phyloP scores from a whole-genome alignment of 2,329 filamentous ascomycete species.

The Pleomassaria siparia region DNA sequence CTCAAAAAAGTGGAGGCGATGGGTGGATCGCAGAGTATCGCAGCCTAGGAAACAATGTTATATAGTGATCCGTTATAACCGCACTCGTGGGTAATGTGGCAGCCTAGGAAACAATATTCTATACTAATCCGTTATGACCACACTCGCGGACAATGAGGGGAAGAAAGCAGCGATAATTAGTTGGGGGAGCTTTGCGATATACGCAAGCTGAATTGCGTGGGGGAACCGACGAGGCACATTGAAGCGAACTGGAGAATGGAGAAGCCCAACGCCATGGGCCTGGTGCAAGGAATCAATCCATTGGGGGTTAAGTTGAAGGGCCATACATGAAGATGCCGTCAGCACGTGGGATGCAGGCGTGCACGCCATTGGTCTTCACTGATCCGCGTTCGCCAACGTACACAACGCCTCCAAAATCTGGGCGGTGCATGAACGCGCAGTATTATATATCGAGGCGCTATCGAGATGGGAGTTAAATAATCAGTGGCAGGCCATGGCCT shows the following conservation, averaged over 20 bases:
- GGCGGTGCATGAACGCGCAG: neutral
- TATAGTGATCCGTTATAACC: neutral
- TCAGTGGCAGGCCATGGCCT: neutral
- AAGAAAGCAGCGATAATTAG: constrained; percentile 10
- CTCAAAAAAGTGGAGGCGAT: constrained; percentile 10
- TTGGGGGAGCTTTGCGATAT: constrained; percentile 24
- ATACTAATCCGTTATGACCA: neutral
- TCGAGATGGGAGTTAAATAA: neutral
- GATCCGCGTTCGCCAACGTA: neutral
- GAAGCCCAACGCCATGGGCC: constrained; percentile 24
- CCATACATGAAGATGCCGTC: constrained; percentile 4
- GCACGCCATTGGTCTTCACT: constrained; percentile 15
- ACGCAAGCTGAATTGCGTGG: constrained; percentile 20
- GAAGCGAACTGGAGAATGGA: constrained; percentile 2
- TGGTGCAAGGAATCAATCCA: constrained; percentile 18
- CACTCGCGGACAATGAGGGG: neutral
- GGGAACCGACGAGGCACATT: constrained; percentile 12
- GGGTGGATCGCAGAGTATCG: neutral
- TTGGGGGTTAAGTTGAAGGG: too few species aligned
- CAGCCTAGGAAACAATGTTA: neutral
- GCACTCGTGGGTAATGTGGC: neutral
- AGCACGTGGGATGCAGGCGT: constrained; percentile 15
- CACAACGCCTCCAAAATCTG: neutral
- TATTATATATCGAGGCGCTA: neutral
- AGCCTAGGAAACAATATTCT: neutral